Evolutionary conservation across 345 rosid species (phyloP).

Genomic region (Mallotus nudiflorus): DNA sequence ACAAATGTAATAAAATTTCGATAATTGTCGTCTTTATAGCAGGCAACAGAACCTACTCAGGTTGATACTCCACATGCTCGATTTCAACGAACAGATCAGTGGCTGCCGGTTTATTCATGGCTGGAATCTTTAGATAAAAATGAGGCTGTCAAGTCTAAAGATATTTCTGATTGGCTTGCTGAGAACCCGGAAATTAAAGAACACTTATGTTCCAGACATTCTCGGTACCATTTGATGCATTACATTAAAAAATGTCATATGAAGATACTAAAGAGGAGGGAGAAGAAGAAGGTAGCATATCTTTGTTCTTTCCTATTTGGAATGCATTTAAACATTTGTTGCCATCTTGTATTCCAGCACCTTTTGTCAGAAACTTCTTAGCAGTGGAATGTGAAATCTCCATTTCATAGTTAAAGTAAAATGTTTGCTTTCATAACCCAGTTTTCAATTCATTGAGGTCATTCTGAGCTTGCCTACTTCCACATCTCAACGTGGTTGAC

Average conservation of each 20-base stretch:
- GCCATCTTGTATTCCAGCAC: not conserved
- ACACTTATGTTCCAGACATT: constrained; percentile 71
- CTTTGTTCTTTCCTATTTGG: not conserved
- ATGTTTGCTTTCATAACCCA: not conserved
- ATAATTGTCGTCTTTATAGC: not conserved
- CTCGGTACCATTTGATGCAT: constrained; percentile 91
- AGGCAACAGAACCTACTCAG: constrained; percentile 37
- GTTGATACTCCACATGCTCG: constrained; percentile 61
- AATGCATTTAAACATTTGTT: not conserved
- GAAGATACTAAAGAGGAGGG: constrained; percentile 90
- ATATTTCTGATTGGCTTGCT: constrained; percentile 79
- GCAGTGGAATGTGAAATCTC: not conserved
- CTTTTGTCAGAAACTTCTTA: not conserved
- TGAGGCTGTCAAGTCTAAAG: constrained; percentile 82
- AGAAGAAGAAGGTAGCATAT: constrained; percentile 49
- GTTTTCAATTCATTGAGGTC: not conserved
- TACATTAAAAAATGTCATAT: constrained; percentile 92
- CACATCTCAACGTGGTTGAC: too few relatives aligned
- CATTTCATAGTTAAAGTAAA: not conserved
- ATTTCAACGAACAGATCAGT: constrained; percentile 86
- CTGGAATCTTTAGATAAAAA: constrained; percentile 72
- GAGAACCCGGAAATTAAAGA: constrained; percentile 66
- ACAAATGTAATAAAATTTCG: not conserved
- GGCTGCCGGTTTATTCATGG: constrained; percentile 91
- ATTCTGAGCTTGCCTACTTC: not conserved